Percentiles rank a stretch among this genome's conserved stretches.
Evolutionary conservation across 2,329 filamentous ascomycete genomes (phyloP).

Genomic region (Pestalotiopsis sp.): DNA sequence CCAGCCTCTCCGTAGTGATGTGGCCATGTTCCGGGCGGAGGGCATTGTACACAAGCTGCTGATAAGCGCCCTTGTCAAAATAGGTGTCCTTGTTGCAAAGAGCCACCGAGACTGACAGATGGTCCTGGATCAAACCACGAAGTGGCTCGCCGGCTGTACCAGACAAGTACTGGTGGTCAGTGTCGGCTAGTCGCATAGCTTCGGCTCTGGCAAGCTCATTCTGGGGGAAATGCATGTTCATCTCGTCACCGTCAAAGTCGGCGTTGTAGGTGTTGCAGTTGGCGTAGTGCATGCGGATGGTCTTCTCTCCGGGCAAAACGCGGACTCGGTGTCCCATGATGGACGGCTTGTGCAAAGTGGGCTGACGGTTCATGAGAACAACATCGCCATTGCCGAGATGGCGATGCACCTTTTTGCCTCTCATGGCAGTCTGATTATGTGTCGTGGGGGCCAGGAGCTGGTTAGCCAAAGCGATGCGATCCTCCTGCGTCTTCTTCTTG

Average conservation of each 20-base stretch:
- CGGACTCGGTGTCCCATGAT: conserved; percentile 98
- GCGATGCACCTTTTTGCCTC: conserved; percentile 94
- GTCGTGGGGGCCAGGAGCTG: conserved; percentile 86
- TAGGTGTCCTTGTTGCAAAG: conserved; percentile 91
- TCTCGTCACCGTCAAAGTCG: conserved; percentile 98
- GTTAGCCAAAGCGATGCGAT: conserved; percentile 87
- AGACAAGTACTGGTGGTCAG: conserved; percentile 95
- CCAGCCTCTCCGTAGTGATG: conserved; percentile 79
- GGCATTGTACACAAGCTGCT: conserved; percentile 90
- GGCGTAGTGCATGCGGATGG: conserved; percentile 98
- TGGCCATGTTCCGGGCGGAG: conserved; percentile 89
- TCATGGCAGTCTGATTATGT: conserved; percentile 71
- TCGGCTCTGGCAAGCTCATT: conserved; percentile 94
- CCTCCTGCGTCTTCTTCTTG: conserved; percentile 83
- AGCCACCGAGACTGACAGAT: conserved; percentile 91
- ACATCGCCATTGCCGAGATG: conserved; percentile 97
- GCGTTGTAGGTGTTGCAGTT: conserved; percentile 99
- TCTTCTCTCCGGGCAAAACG: conserved; percentile 92
- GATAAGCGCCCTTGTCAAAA: conserved; percentile 85
- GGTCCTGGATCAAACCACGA: conserved; percentile 96
- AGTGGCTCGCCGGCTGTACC: conserved; percentile 92
- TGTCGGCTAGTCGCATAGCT: conserved; percentile 90
- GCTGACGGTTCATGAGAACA: conserved; percentile 98
- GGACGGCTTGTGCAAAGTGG: conserved; percentile 95
- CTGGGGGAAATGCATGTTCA: conserved; percentile 99